Conservation (phyloP, 1,284 basidiomycete genomes). For the Sparassis latifolia region DNA sequence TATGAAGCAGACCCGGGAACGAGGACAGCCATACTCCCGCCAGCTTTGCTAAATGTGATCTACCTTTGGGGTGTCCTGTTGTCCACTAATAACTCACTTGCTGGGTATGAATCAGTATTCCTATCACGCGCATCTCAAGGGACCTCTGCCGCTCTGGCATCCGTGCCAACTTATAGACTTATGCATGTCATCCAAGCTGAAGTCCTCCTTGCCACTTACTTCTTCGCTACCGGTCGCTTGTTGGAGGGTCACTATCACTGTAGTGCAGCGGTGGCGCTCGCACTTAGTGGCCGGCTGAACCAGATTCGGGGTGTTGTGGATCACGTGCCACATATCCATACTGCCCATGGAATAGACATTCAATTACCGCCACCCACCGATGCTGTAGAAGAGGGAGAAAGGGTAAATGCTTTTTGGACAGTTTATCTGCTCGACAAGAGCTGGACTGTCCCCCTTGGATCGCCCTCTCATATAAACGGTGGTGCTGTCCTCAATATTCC, state of each 20-base stretch:
- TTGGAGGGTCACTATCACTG: constrained; percentile 39
- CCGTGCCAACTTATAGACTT: constrained; percentile 29
- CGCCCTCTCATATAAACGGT: constrained; percentile 25
- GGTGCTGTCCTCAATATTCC: constrained; percentile 31
- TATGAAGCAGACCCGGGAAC: constrained; percentile 11
- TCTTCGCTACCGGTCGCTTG: constrained; percentile 32
- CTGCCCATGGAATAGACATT: constrained; percentile 9
- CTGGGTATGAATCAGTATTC: constrained; percentile 18
- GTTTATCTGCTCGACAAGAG: constrained; percentile 36
- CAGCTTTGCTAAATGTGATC: constrained; percentile 22
- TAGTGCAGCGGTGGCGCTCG: constrained; percentile 33
- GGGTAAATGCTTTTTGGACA: constrained; percentile 40
- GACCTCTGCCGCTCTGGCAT: constrained; percentile 22
- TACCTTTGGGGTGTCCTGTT: constrained; percentile 25
- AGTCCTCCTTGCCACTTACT: constrained; percentile 39
- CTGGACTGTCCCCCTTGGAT: constrained; percentile 34
- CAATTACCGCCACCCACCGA: constrained; percentile 20
- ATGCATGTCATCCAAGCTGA: constrained; percentile 39
- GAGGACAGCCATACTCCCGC: constrained; percentile 14
- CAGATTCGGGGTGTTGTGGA: constrained; percentile 21
- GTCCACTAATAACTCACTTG: constrained; percentile 13
- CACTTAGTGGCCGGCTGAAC: constrained; percentile 28
- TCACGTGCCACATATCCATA: constrained; percentile 5
- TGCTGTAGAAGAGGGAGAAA: constrained; percentile 34
- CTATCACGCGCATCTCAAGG: constrained; percentile 23